Evolutionary conservation across 768 basidiomycete species (phyloP).

Genomic region (Tricholoma terreum): DNA sequence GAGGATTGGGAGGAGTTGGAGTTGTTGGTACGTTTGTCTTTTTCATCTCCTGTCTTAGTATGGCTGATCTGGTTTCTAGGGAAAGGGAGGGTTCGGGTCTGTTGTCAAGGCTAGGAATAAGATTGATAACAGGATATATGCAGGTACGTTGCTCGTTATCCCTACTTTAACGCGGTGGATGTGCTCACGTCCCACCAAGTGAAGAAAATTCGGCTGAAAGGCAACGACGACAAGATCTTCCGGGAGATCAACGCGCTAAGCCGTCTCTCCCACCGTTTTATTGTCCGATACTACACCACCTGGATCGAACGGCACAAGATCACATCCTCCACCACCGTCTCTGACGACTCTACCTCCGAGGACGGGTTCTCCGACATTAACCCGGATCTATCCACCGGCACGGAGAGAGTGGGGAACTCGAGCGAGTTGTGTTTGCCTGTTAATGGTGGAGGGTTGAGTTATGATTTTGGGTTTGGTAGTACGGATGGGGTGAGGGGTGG

Average conservation of each 20-base stretch:
- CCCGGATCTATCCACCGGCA: neutral
- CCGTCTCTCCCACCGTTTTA: slow-evolving; percentile 80
- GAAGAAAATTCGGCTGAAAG: slow-evolving; percentile 85
- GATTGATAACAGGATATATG: slow-evolving; percentile 83
- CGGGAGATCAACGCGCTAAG: slow-evolving; percentile 90
- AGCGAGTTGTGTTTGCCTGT: slow-evolving; percentile 36
- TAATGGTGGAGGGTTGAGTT: slow-evolving; percentile 56
- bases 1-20: slow-evolving; percentile 95
- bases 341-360: slow-evolving; percentile 49
- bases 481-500: slow-evolving; percentile 27
- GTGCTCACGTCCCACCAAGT: slow-evolving; percentile 38
- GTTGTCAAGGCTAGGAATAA: slow-evolving; percentile 92
- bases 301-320: slow-evolving; percentile 67
- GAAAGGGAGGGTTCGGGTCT: slow-evolving; percentile 89
- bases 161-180: neutral
- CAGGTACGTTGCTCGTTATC: slow-evolving; percentile 42
- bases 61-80: slow-evolving; percentile 38
- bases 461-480: slow-evolving; percentile 53
- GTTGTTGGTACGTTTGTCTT: slow-evolving; percentile 52
- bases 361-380: slow-evolving; percentile 13
- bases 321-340: slow-evolving; percentile 45
- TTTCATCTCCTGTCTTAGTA: neutral
- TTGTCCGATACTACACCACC: slow-evolving; percentile 89
- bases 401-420: slow-evolving; percentile 5
- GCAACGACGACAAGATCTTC: slow-evolving; percentile 85